These are phyloP conservation scores for Nothophytophthora sp. DNA, from an alignment of 352 stramenopile species.

Conservation along the genomic window DNA sequence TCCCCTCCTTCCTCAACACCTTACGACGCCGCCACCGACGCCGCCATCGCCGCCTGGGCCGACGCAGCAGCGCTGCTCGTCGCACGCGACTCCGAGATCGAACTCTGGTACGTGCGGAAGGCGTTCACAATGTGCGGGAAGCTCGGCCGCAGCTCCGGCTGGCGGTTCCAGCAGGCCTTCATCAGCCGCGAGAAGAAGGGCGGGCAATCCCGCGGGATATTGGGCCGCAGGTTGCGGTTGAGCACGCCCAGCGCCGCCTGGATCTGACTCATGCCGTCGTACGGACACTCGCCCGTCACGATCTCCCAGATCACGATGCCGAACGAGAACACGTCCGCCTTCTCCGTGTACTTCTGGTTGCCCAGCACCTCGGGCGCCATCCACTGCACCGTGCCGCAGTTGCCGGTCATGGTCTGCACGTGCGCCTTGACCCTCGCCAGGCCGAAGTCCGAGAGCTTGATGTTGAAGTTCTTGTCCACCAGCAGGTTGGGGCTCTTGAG, in stretches of 20 bases:
- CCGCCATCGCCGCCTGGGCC: conserved; percentile 42
- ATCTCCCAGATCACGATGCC: conserved; percentile 93
- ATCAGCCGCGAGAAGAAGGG: conserved; percentile 71
- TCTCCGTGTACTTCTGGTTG: conserved; percentile 90
- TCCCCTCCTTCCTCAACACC: too few relatives aligned
- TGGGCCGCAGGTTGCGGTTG: conserved; percentile 69
- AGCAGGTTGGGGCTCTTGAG: conserved; percentile 86
- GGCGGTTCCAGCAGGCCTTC: conserved; percentile 76
- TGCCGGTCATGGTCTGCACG: conserved; percentile 86
- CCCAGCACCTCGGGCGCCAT: conserved; percentile 79
- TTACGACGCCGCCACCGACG: conserved; percentile 41
- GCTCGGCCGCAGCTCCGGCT: conserved; percentile 63
- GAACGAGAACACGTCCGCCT: conserved; percentile 91
- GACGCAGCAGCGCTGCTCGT: conserved; percentile 37
- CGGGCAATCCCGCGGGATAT: conserved; percentile 62
- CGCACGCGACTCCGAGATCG: conserved; percentile 45
- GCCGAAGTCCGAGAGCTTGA: conserved; percentile 88
- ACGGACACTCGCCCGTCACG: conserved; percentile 84
- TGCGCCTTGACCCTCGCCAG: conserved; percentile 79
- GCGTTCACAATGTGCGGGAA: conserved; percentile 74
- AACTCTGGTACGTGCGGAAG: conserved; percentile 58
- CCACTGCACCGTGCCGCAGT: conserved; percentile 78
- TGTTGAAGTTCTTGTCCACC: conserved; percentile 83
- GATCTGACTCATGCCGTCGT: conserved; percentile 88
- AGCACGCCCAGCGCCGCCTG: conserved; percentile 68